Evolutionary conservation across 768 basidiomycete genomes (phyloP), one percentile per base, ranked within the genome.

Genomic region (Hemileccinum impolitum): DNA sequence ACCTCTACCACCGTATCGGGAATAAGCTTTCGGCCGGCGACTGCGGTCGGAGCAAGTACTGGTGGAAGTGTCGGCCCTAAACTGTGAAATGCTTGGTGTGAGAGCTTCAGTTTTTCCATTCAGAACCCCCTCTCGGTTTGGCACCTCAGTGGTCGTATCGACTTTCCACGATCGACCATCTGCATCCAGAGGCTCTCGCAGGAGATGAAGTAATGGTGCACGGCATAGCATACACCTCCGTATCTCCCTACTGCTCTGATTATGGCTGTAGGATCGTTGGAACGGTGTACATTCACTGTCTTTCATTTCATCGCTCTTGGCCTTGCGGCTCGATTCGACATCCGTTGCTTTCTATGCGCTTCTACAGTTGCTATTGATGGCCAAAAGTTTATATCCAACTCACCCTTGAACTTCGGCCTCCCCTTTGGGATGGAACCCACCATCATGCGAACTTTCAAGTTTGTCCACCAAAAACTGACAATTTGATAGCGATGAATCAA

Each of bases 171-270:
- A 65, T 63, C 69, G 72, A 69, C 60, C 70, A 60, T 61, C 65
- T 72, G 71, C 63, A 63, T 70, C 65, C 73, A 47, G 73, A 70
- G 86, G 85, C 59, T 76, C 84, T 87, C 86, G 85, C 87, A 87
- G 87, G 84, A 89, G 85, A 89, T 86, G 82, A 82, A 89, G 62
- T 85, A 84, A 82, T 81, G 84, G 87, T 78, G 87, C 87, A 85
- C 64, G 82, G 86, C 86, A 87, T 88, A 86, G 78, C 76, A 72
- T 82, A 80, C 78, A 81, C 86, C 85, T 82, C 85, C 82, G 87
- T 90, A 90, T 90, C 87, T 85, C 82, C 86, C 82, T 77, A 66
- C 72, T 70, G 74, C 75, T 67, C 50, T 65, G 56, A 58, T 58
- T 58, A 80, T 79, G 73, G 75, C 74, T 72, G 64, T 73, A 77